Evolutionary conservation across 1,139 yeast genomes (phyloP).

Genomic region (Magnusiomyces tetraspermus): DNA sequence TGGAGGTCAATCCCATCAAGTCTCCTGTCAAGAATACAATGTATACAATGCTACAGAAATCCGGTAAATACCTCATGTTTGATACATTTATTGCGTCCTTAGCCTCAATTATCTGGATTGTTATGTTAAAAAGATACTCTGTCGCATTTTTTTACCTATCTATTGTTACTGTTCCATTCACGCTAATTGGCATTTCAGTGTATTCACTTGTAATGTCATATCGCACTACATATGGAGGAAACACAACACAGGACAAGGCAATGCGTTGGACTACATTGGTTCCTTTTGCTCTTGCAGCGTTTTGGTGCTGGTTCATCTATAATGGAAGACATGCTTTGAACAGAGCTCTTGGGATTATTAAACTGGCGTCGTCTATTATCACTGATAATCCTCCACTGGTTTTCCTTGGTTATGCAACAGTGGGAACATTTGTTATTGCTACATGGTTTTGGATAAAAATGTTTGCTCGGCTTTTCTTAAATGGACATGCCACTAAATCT

Average conservation of each 20-base stretch:
- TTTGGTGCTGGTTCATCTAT: conserved; percentile 31
- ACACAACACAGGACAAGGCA: conserved; percentile 31
- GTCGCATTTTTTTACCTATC: conserved; percentile 30
- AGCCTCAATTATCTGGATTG: conserved; percentile 32
- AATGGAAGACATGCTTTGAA: conserved; percentile 28
- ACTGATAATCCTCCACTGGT: conserved; percentile 29
- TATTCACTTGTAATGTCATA: conserved; percentile 30
- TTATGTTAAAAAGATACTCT: conserved; percentile 26
- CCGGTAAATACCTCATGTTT: conserved; percentile 24
- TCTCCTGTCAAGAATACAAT: conserved; percentile 31
- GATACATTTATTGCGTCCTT: conserved; percentile 27
- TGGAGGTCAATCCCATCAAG: conserved; percentile 7
- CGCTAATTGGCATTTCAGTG: neutral
- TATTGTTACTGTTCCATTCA: conserved; percentile 25
- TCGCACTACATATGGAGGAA: conserved; percentile 29
- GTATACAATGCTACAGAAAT: conserved; percentile 27
- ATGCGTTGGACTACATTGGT: conserved; percentile 33
- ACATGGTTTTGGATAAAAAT: conserved; percentile 33
- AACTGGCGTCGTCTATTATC: conserved; percentile 31
- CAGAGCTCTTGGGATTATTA: conserved; percentile 33
- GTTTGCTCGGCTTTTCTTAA: conserved; percentile 32
- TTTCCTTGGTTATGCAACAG: conserved; percentile 26
- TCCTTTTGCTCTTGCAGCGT: conserved; percentile 28
- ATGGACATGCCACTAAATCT: conserved; percentile 26
- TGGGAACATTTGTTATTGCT: conserved; percentile 25